A percentile compares a stretch with the other conserved stretches of the same genome.
These are phyloP conservation scores for Silene uniflora DNA, from an alignment of 148 eudicot species.

Conservation along the genomic window DNA sequence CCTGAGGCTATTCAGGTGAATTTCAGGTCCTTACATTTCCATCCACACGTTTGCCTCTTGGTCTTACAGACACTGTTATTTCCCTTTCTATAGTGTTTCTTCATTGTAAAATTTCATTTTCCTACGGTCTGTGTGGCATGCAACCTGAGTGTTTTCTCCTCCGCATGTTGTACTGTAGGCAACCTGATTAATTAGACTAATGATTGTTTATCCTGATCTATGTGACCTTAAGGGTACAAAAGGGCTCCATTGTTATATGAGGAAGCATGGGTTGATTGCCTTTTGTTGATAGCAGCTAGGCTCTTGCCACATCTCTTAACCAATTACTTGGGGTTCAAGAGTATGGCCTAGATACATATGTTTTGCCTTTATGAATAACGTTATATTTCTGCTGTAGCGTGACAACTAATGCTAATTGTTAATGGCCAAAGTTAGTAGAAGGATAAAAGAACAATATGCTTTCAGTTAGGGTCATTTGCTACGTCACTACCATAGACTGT, in stretches of 20 bases:
- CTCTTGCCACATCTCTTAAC: background rate
- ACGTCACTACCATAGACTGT: too few relatives aligned
- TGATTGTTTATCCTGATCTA: background rate
- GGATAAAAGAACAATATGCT: too few relatives aligned
- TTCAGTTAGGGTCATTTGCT: too few relatives aligned
- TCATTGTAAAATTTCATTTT: background rate
- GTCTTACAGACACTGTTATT: slow-evolving; percentile 1
- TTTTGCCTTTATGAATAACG: background rate
- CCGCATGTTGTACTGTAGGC: background rate
- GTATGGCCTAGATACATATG: background rate
- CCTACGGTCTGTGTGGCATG: slow-evolving; percentile 6
- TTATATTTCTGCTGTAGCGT: background rate
- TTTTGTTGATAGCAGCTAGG: background rate
- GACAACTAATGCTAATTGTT: too few relatives aligned
- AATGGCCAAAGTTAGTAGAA: too few relatives aligned
- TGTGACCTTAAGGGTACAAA: background rate
- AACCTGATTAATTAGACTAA: background rate
- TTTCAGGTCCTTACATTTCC: slow-evolving; percentile 1
- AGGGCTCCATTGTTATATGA: background rate
- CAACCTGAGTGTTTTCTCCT: background rate
- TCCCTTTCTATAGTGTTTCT: slow-evolving; percentile 1
- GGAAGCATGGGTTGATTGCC: background rate
- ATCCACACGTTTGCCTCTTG: background rate
- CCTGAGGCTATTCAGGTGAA: slow-evolving; percentile 98
- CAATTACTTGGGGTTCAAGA: background rate